Evolutionary conservation across 73 alveolate genomes (phyloP), one percentile per base, ranked within the genome.

Genomic region (Paramecium primaurelia): DNA sequence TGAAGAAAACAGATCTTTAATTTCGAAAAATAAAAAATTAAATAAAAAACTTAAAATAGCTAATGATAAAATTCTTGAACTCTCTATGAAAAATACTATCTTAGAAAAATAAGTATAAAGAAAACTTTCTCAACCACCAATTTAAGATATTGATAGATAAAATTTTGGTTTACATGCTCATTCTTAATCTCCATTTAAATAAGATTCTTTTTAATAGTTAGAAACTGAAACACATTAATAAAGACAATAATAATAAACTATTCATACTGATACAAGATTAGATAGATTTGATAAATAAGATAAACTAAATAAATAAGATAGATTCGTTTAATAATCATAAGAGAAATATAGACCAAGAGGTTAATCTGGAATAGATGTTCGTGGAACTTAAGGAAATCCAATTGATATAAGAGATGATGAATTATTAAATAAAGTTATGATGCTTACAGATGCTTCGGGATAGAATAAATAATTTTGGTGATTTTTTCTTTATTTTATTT

Each of bases 11-110:
- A 64, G 88, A 26, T 4, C 40, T 6, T 64, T 71, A 71, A 54
- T 51, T 26, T 40, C 69, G 14, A 89, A 89, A 49, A 51, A 42
- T 18, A 26, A 69, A 28, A 89, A 89, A 30, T 22, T 89, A 49
- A 45, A 73, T 22, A 64, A 89, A 32, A 89, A 89, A 36, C 64
- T 89, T 22, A 71, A 89, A 16, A 26, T 30, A 14, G 94, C 94
- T 3, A 89, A 89, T 89, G 59, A 89, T 49, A 89, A 89, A 71
- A 89, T 89, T 2, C 47, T 71, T 59, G 80, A 89, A 26, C 58
- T 89, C 16, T 71, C 47, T 25, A 80, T 80, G 77, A 45, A 47
- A 80, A 80, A 80, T 45, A 42, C 58, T 25, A 26, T 45, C 26
- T 80, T 45, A 25, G 91, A 80, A 25, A 80, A 80, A 80, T 25